These are phyloP conservation scores for Vitis hybrid DNA, from an alignment of 177 flowering plant genomes.

Conservation along the genomic window DNA sequence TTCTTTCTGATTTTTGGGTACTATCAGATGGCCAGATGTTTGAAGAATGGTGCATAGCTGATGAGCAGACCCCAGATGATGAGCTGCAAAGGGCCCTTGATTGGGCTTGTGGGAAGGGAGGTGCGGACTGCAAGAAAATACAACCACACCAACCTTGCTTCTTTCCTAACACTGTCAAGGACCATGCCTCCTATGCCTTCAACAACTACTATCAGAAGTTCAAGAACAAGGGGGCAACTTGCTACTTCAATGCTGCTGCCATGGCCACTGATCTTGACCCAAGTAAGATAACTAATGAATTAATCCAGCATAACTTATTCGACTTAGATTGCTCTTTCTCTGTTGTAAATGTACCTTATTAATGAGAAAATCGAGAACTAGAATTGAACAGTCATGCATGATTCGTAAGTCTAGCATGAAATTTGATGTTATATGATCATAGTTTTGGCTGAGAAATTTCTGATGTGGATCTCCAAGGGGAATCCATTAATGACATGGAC, in stretches of 20 bases:
- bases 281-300: constrained; percentile 37
- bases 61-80: constrained; percentile 60
- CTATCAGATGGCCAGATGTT: constrained; percentile 41
- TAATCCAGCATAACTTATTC: too few species aligned
- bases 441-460: too few species aligned
- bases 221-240: constrained; percentile 62
- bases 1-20: neutral
- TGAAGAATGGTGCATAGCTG: constrained; percentile 74
- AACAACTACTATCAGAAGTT: constrained; percentile 74
- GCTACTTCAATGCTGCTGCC: constrained; percentile 79
- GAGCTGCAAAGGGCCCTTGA: constrained; percentile 53
- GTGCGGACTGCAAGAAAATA: constrained; percentile 62
- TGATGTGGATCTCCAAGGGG: too few species aligned
- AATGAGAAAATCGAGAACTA: too few species aligned
- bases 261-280: constrained; percentile 63
- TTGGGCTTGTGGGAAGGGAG: constrained; percentile 78
- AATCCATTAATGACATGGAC: too few species aligned
- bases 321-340: too few species aligned
- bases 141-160: constrained; percentile 50
- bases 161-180: constrained; percentile 60
- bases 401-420: too few species aligned
- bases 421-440: too few species aligned
- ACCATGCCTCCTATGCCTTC: constrained; percentile 85
- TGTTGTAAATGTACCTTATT: too few species aligned
- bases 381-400: too few species aligned